Evolutionary conservation across 768 basidiomycete genomes (phyloP).

Genomic region (Gymnopilus dilepis): DNA sequence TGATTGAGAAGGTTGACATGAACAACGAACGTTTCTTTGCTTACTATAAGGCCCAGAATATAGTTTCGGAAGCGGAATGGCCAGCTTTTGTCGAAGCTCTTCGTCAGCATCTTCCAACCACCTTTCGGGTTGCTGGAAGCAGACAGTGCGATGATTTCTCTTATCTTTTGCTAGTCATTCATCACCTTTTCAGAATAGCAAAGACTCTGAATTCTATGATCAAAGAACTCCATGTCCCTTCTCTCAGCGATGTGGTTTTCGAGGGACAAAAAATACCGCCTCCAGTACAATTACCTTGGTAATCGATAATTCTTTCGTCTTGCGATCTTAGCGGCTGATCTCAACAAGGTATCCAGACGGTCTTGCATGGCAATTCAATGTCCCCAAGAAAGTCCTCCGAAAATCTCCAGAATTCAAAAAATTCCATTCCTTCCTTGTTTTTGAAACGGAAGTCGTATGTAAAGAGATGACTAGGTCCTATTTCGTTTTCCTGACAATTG

Average conservation of each 20-base stretch:
- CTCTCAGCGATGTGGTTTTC: constrained; percentile 71
- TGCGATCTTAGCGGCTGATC: constrained; percentile 11
- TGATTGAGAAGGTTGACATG: constrained; percentile 68
- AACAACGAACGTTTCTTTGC: constrained; percentile 66
- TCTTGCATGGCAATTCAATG: constrained; percentile 97
- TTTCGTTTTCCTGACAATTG: background rate
- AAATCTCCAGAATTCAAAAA: constrained; percentile 90
- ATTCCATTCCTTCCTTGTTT: constrained; percentile 96
- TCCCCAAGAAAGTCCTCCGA: constrained; percentile 85
- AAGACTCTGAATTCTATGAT: constrained; percentile 83
- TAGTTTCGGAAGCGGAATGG: constrained; percentile 85
- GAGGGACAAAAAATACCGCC: constrained; percentile 79
- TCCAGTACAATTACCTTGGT: constrained; percentile 89
- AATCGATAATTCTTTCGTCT: constrained; percentile 21
- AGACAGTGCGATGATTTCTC: constrained; percentile 61
- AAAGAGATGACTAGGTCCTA: background rate
- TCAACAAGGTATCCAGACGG: constrained; percentile 84
- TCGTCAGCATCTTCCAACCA: constrained; percentile 82
- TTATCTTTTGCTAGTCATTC: background rate
- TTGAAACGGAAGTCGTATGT: constrained; percentile 95
- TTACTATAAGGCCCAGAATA: constrained; percentile 79
- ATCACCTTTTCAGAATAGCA: constrained; percentile 50
- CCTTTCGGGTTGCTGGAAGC: constrained; percentile 91
- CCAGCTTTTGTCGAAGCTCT: constrained; percentile 67
- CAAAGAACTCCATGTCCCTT: constrained; percentile 77